Base-by-base conservation (phyloP, 2,329 filamentous ascomycete genomes). In the Aspergillus sp. region DNA sequence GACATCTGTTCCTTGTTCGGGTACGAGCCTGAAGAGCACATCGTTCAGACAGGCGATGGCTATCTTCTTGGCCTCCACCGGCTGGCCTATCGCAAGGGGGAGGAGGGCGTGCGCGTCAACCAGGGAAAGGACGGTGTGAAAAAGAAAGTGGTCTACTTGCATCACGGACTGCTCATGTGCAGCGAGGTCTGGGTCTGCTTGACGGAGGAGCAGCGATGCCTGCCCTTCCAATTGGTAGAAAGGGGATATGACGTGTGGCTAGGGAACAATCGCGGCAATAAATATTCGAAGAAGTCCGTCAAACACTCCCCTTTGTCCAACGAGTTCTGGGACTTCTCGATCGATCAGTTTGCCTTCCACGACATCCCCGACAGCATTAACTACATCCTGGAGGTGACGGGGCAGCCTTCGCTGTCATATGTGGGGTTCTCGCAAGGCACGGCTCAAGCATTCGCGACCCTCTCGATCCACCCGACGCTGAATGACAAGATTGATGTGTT, bases 351-450 rank as follows among this genome's bases (percentile, higher is more conserved):
- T 73, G 95, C 95, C 52, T 96, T 99, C 70, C 87, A 98, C 73
- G 95, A 99, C 74, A 97, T 99, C 60, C 95, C 95, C 1, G 90
- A 99, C 76, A 94, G 89, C 65, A 98, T 99, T 70, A 84, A 88
- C 56, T 98, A 99, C 73, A 91, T 99, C 60, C 84, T 99, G 22
- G 86, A 89, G 46, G 90, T 90, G 0, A 98, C 95, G 0, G 83
- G 84, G 55, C 91, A 96, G 73, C 82, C 87, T 32, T 96, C 92
- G 46, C 79, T 99, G 26, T 97, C 93, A 1, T 99, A 99, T 73
- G 90, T 99, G 72, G 95, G 95, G 22, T 99, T 99, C 78, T 96
- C 92, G 0, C 95, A 99, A 75, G 95, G 95, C 45, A 97, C 95
- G 0, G 94, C 95, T 0, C 95, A 99, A 77, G 94, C 95, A 2